Evolutionary conservation across 352 stramenopile species (phyloP).

Genomic region (Globisporangium okanoganense): DNA sequence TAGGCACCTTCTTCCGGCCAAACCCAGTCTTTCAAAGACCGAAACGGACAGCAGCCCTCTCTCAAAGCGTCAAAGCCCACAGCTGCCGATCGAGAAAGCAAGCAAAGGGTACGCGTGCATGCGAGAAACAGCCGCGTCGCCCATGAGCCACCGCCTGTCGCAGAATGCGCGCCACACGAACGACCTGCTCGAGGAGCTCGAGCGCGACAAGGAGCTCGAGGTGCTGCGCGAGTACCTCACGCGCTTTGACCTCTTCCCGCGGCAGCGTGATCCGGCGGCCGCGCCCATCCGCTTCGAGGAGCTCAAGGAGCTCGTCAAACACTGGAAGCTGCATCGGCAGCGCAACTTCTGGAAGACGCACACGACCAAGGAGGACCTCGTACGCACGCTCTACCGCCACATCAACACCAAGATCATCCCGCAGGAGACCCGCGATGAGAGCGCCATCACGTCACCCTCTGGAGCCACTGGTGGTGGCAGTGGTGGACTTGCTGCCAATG

Average conservation of each 20-base stretch:
- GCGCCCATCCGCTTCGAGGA: slow-evolving; percentile 88
- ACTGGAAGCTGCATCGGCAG: slow-evolving; percentile 88
- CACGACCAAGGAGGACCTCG: slow-evolving; percentile 85
- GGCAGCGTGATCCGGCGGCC: slow-evolving; percentile 62
- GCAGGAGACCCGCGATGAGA: slow-evolving; percentile 50
- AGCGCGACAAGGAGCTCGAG: slow-evolving; percentile 85
- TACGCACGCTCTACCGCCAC: slow-evolving; percentile 77
- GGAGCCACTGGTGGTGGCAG: not conserved
- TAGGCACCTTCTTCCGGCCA: not conserved
- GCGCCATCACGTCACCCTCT: slow-evolving; percentile 21
- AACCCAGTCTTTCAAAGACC: not conserved
- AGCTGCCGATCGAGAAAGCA: not conserved
- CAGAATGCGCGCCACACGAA: slow-evolving; percentile 80
- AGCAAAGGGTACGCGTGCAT: not conserved
- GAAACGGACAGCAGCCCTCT: slow-evolving; percentile 2
- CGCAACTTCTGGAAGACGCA: slow-evolving; percentile 91
- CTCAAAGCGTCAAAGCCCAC: not conserved
- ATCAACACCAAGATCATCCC: slow-evolving; percentile 87
- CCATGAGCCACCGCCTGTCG: slow-evolving; percentile 80
- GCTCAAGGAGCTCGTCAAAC: slow-evolving; percentile 87
- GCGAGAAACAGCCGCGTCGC: not conserved
- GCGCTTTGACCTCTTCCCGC: slow-evolving; percentile 75
- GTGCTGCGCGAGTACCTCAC: slow-evolving; percentile 81
- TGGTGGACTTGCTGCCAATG: not conserved
- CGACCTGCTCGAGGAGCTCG: slow-evolving; percentile 79